Evolutionary conservation across 257 asterid genomes (phyloP), one percentile per base, ranked within the genome.

Genomic region (Rehmannia glutinosa): DNA sequence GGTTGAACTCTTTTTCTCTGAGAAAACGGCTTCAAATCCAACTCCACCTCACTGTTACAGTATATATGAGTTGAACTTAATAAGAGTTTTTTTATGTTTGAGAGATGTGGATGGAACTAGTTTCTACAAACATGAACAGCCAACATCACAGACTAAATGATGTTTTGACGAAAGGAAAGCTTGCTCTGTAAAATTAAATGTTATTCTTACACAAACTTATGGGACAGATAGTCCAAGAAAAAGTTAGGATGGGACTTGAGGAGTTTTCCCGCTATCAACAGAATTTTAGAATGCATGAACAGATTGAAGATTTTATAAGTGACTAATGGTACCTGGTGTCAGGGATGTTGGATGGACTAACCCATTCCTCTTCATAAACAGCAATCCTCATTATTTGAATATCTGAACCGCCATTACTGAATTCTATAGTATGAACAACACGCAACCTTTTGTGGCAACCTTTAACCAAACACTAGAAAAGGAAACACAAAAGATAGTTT

Each of bases 371-470:
- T 82, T 94, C 99, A 70, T 88, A 91, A 70, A 84, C 90, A 74
- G 97, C 97, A 73, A 94, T 82, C 76, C 99, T 89, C 95, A 94
- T 73, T 68, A 87, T 94, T 74, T 88, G 97, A 74, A 94, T 82
- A 78, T 91, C 96, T 8, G 97, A 81, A 62, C 99, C 97, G 28
- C 97, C 97, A 38, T 82, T 87, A 63, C 90, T 83, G 83, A 94
- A 94, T 73, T 94, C 97, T 81, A 94, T 83, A 6, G 97, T 91
- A 79, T 94, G 97, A 66, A 94, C 97, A 41, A 94, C 82, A 21
- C 97, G 92, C 77, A 94, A 76, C 84, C 97, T 86, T 81, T 82
- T 91, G 79, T 94, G 97, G 90, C 97, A 91, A 64, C 99, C 97
- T 82, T 91, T 94, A 41, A 94, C 99, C 84, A 94, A 77, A 81